Evolutionary conservation across 305 asterid genomes (phyloP), one percentile per base, ranked within the genome.

Genomic region (Salvia sclarea): DNA sequence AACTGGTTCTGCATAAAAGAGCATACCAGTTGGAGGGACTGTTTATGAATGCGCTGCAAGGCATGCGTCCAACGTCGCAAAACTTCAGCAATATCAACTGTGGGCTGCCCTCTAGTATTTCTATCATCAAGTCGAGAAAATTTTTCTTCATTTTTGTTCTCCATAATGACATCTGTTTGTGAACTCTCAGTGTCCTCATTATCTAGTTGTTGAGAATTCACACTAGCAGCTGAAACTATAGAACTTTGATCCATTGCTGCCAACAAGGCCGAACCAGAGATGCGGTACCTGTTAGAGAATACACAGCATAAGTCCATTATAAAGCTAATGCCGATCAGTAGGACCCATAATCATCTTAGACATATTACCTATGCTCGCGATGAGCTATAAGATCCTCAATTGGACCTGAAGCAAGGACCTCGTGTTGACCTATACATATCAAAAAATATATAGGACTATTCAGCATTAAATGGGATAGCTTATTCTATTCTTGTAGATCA

Each of bases 361-460:
- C 47, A 70, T 58, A 75, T 70, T 82, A 94, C 99, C 99, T 87
- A 80, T 95, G 99, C 80, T 95, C 99, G 3, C 98, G 98, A 76
- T 95, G 99, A 82, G 99, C 98, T 68, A 95, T 95, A 82, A 94
- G 97, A 85, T 94, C 99, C 88, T 94, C 99, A 68, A 94, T 91
- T 25, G 99, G 99, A 73, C 99, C 99, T 43, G 99, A 94, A 56
- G 98, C 96, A 70, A 94, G 99, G 79, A 94, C 88, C 83, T 94
- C 99, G 52, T 94, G 99, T 61, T 94, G 99, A 81, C 89, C 99
- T 94, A 71, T 22, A 78, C 41, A 81, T 62, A 70, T 61, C 43
- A 74, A 31, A 31, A 70, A 33, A 68, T 57, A 61, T 43, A 75
- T 17, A 66, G 48, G 57, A 54, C 37, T 43, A 48, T 71, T 66